Conservation (phyloP, 257 asterid genomes). For the Ocimum tenuiflorum region DNA sequence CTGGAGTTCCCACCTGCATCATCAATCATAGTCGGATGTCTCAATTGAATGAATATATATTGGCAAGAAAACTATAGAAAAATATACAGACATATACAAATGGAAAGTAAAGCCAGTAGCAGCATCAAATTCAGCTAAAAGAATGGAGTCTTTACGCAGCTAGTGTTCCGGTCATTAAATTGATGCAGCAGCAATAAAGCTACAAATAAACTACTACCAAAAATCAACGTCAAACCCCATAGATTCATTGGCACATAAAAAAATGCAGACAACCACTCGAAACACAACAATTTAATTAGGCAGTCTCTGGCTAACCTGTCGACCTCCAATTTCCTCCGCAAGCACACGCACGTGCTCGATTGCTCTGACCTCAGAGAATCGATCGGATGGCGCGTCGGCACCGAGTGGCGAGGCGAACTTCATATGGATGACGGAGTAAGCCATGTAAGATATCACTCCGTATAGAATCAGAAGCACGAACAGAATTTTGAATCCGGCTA, state of each 20-base stretch:
- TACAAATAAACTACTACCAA: neutral
- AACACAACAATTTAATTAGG: neutral
- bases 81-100: neutral
- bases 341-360: slow-evolving; percentile 86
- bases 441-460: slow-evolving; percentile 46
- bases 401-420: slow-evolving; percentile 77
- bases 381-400: slow-evolving; percentile 72
- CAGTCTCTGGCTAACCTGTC: slow-evolving; percentile 55
- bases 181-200: too few species aligned
- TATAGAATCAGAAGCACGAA: slow-evolving; percentile 42
- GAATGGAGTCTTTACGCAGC: neutral
- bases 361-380: slow-evolving; percentile 91
- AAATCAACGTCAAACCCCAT: neutral
- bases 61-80: neutral
- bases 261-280: slow-evolving; percentile 7
- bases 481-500: slow-evolving; percentile 61
- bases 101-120: neutral
- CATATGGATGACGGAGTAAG: slow-evolving; percentile 53
- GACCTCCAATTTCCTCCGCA: slow-evolving; percentile 81
- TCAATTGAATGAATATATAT: neutral
- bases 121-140: slow-evolving; percentile 4
- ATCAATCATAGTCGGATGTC: slow-evolving; percentile 12
- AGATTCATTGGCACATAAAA: neutral
- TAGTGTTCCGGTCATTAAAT: neutral
- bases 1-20: slow-evolving; percentile 77